phyloP scores from a whole-genome alignment of 176 grass and related monocot species.

The Puya raimondii region DNA sequence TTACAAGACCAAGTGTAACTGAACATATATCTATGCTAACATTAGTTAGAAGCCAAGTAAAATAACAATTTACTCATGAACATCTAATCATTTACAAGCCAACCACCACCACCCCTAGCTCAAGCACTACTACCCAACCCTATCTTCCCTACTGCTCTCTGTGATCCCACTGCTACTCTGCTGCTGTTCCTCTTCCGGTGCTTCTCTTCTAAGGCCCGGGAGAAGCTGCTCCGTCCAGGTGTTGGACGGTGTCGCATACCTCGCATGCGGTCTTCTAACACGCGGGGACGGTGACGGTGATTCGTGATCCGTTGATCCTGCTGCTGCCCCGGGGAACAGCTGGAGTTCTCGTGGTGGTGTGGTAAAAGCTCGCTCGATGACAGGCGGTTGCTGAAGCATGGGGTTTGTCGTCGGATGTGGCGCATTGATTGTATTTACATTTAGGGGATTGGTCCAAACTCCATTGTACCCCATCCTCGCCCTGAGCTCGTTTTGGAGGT shows the following conservation, averaged over 20 bases:
- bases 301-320: conserved; percentile 4
- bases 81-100: too few relatives aligned
- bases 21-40: too few relatives aligned
- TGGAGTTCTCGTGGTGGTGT: conserved; percentile 49
- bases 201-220: conserved; percentile 39
- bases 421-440: background rate
- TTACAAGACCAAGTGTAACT: too few relatives aligned
- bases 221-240: conserved; percentile 43
- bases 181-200: background rate
- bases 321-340: conserved; percentile 41
- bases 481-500: conserved; percentile 42
- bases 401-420: conserved; percentile 17
- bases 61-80: too few relatives aligned
- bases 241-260: conserved; percentile 30
- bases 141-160: conserved; percentile 16
- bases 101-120: background rate
- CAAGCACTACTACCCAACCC: background rate
- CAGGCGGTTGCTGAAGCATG: conserved; percentile 18
- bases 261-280: conserved; percentile 38
- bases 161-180: conserved; percentile 36
- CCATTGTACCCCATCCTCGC: conserved; percentile 8
- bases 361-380: conserved; percentile 11
- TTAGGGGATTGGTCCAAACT: conserved; percentile 11
- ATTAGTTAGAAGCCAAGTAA: too few relatives aligned
- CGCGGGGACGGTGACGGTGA: conserved; percentile 8